Conservation (phyloP, 306 rosid species). For the Casuarina cunninghamiana region DNA sequence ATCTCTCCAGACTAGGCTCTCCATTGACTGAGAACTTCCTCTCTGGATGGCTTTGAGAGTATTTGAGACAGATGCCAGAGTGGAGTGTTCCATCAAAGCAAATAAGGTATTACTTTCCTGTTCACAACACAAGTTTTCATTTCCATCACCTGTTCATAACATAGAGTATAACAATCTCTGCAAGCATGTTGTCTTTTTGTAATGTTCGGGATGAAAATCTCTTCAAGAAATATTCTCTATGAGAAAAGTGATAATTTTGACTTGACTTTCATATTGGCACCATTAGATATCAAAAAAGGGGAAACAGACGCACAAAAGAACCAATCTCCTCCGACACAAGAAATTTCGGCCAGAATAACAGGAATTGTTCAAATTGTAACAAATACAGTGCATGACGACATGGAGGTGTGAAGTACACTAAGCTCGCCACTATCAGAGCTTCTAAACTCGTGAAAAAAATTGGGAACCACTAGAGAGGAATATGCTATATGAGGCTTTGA, state of each 20-base stretch:
- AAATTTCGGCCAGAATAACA: not conserved
- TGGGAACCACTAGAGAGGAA: not conserved
- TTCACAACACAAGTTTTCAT: slow-evolving; percentile 24
- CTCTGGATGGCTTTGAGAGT: slow-evolving; percentile 58
- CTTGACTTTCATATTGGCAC: too few species aligned
- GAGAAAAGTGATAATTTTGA: too few species aligned
- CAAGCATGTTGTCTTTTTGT: not conserved
- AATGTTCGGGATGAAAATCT: too few species aligned
- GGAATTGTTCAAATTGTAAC: not conserved
- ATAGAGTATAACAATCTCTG: not conserved
- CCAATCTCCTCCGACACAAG: not conserved
- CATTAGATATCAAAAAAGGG: too few species aligned
- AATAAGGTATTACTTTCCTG: slow-evolving; percentile 54
- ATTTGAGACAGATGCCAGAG: slow-evolving; percentile 47
- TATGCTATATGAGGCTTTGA: not conserved
- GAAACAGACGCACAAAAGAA: too few species aligned
- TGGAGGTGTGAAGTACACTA: not conserved
- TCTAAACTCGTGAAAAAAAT: not conserved
- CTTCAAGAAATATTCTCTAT: not conserved
- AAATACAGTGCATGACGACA: too few species aligned
- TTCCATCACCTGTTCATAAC: not conserved
- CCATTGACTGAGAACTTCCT: slow-evolving; percentile 48
- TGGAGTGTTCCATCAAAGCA: slow-evolving; percentile 62
- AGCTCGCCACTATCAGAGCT: not conserved
- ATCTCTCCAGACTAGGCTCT: slow-evolving; percentile 36